Conservation (phyloP, 2,329 filamentous ascomycete species). For the Hymenoscyphus occultus region DNA sequence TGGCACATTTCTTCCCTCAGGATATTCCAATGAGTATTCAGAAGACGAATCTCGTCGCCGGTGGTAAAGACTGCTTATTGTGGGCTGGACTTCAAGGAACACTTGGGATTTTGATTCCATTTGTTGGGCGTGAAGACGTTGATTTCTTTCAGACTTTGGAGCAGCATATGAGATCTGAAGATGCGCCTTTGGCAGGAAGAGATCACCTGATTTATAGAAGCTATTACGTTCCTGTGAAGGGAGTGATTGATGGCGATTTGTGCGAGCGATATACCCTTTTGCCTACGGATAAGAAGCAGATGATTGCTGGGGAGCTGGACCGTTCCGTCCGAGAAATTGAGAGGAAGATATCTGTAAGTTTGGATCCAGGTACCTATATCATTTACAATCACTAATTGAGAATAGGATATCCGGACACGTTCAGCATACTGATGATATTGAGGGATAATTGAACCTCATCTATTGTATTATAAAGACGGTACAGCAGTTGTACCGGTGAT, state of each 20-base stretch:
- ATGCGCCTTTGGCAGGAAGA: conserved; percentile 82
- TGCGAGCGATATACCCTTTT: conserved; percentile 88
- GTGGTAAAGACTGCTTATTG: conserved; percentile 84
- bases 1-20: conserved; percentile 86
- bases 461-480: conserved; percentile 27
- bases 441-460: conserved; percentile 11
- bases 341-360: conserved; percentile 77
- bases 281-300: conserved; percentile 84
- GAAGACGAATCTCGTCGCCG: conserved; percentile 85
- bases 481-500: conserved; percentile 18
- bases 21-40: conserved; percentile 89
- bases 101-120: conserved; percentile 88
- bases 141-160: conserved; percentile 98
- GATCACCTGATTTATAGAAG: conserved; percentile 95
- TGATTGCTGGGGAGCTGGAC: conserved; percentile 91
- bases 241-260: conserved; percentile 92
- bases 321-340: conserved; percentile 90
- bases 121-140: conserved; percentile 85
- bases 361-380: neutral
- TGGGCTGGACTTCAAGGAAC: conserved; percentile 96
- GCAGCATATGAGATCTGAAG: conserved; percentile 79
- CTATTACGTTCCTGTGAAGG: conserved; percentile 96
- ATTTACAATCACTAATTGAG: conserved; percentile 21
- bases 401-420: conserved; percentile 54
- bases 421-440: conserved; percentile 46